Conservation (phyloP, 805 yeast species). For the Saitoella complicata region DNA sequence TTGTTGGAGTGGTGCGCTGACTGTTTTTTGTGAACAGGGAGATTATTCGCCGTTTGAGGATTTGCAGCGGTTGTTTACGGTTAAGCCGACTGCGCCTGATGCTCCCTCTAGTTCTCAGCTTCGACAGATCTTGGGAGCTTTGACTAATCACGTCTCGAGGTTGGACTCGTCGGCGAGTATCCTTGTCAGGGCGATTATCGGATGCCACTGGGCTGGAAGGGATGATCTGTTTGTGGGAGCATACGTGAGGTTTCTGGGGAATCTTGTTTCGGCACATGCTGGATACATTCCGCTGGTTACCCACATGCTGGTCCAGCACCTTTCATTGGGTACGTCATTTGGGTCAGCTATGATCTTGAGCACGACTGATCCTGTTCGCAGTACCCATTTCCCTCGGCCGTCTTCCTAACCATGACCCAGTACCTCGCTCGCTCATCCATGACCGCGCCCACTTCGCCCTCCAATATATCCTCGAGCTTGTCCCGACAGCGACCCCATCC, state of each 20-base stretch:
- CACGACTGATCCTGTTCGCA: too few relatives aligned
- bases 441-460: conserved; percentile 3
- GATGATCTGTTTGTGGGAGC: conserved; percentile 1
- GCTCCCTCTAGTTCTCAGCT: conserved; percentile 1
- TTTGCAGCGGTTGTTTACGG: background rate
- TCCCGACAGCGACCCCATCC: conserved; percentile 1
- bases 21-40: background rate
- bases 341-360: too few relatives aligned
- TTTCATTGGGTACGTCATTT: background rate
- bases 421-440: background rate
- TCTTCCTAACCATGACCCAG: background rate
- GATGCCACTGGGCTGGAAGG: background rate
- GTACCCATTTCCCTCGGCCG: too few relatives aligned
- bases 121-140: background rate
- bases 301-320: conserved; percentile 1
- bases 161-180: background rate
- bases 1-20: background rate
- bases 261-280: conserved; percentile 1
- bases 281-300: background rate
- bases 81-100: background rate
- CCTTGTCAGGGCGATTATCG: background rate
- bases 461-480: conserved; percentile 2
- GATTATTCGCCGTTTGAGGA: background rate
- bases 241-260: conserved; percentile 1
- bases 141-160: background rate